phyloP scores from a whole-genome alignment of 345 rosid species.

The Citrus maxima region DNA sequence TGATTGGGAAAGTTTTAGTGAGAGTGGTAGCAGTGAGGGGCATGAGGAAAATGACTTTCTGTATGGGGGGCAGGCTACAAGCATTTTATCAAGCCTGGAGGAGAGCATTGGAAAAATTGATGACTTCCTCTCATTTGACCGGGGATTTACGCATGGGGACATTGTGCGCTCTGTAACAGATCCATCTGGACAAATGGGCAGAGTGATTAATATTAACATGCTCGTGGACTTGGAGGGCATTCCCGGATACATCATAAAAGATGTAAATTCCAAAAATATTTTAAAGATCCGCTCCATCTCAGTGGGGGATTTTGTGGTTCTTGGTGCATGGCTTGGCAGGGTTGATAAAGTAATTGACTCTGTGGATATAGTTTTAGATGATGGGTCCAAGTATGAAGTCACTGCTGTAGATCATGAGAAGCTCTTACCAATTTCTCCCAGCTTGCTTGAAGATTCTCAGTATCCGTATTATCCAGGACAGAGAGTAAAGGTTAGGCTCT shows the following conservation, averaged over 20 bases:
- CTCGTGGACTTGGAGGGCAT: constrained; percentile 60
- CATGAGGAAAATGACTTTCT: constrained; percentile 56
- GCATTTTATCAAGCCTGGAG: constrained; percentile 76
- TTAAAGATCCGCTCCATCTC: constrained; percentile 59
- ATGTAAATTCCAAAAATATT: constrained; percentile 60
- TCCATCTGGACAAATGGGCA: constrained; percentile 82
- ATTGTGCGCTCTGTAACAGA: constrained; percentile 57
- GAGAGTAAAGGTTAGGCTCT: constrained; percentile 57
- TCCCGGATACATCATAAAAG: constrained; percentile 48
- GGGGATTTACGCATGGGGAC: constrained; percentile 69
- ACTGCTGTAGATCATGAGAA: constrained; percentile 50
- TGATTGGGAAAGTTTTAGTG: constrained; percentile 91
- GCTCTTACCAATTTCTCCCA: constrained; percentile 55
- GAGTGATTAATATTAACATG: constrained; percentile 54
- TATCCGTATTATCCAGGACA: constrained; percentile 82
- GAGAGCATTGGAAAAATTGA: constrained; percentile 87
- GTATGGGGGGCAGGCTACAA: constrained; percentile 57
- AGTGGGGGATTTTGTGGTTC: constrained; percentile 69
- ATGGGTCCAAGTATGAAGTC: constrained; percentile 69
- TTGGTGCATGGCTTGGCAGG: constrained; percentile 80
- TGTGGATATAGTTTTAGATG: constrained; percentile 62
- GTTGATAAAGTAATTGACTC: constrained; percentile 61
- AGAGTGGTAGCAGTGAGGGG: constrained; percentile 72
- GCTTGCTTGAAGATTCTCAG: constrained; percentile 63
- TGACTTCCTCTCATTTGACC: constrained; percentile 82